phyloP scores from a whole-genome alignment of 192 early-diverging fungal species.

The Allomyces arbusculus region DNA sequence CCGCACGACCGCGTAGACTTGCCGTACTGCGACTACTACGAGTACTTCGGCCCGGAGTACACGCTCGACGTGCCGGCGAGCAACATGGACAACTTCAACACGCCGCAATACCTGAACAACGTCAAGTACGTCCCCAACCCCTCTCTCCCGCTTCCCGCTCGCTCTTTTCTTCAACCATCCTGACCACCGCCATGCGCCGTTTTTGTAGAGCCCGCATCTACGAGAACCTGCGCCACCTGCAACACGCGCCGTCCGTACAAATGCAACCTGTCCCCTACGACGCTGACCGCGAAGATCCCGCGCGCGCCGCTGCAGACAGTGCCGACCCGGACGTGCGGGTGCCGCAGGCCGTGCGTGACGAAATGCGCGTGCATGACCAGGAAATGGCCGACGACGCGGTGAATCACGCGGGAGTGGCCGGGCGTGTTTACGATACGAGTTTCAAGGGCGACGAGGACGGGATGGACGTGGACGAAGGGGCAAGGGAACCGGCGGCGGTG shows the following conservation, averaged over 20 bases:
- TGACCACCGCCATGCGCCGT: background rate
- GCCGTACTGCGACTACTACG: constrained; percentile 71
- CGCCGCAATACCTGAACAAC: constrained; percentile 56
- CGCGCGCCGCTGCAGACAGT: background rate
- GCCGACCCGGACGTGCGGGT: background rate
- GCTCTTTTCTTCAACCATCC: background rate
- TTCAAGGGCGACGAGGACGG: no score
- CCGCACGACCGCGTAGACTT: no score
- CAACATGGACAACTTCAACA: constrained; percentile 74
- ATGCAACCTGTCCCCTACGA: constrained; percentile 48
- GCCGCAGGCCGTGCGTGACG: background rate
- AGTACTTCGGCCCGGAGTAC: constrained; percentile 81
- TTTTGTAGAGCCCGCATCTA: constrained; percentile 21
- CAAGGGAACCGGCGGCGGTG: no score
- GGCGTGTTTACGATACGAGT: background rate
- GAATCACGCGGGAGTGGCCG: background rate
- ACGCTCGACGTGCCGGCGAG: constrained; percentile 61
- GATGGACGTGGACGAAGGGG: no score
- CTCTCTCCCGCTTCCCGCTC: background rate
- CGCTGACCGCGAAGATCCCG: background rate
- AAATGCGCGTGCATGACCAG: background rate
- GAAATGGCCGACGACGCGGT: background rate
- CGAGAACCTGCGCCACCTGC: constrained; percentile 42
- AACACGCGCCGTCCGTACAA: constrained; percentile 61
- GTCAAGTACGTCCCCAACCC: constrained; percentile 25